Base-by-base conservation (phyloP, 495 filamentous ascomycete species). In the Poronia punctata region DNA sequence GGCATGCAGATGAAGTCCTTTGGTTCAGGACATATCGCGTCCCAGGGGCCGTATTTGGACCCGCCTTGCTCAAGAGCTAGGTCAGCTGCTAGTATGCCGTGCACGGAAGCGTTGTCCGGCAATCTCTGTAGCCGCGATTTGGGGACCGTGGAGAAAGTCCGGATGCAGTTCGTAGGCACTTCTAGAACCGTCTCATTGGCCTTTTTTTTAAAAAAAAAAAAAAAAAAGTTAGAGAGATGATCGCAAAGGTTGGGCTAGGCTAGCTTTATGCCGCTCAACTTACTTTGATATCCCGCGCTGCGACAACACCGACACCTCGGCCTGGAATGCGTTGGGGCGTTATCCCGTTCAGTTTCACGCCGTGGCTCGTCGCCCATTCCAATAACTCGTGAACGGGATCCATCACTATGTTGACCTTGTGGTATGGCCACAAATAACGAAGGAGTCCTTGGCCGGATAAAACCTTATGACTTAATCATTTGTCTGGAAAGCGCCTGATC, bases 271-370 rank as follows among this genome's bases (percentile, higher is more conserved):
- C 8, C 3, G 2, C 11, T 6, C 7, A 19, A 54, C 46, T 47
- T 63, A 86, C 86, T 64, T 80, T 59, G 41, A 90, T 71, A 5
- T 64, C 58, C 11, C 71, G 70, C 2, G 75, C 78, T 3, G 86
- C 81, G 25, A 86, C 71, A 38, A 94, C 78, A 17, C 88, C 86
- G 8, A 90, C 62, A 6, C 87, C 86, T 17, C 80, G 68, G 2
- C 79, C 78, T 7, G 78, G 74, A 19, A 90, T 50, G 52, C 64
- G 12, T 60, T 69, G 49, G 24, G 82, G 75, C 12, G 56, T 60
- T 37, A 88, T 75, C 9, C 78, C 78, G 39, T 76, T 68, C 27
- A 80, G 65, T 3, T 66, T 57, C 29, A 87, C 64, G 7, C 79
- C 79, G 26, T 73, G 64, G 3, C 62, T 58, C 4, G 60, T 59